Conservation (phyloP, 2,329 filamentous ascomycete genomes). For the Pleoardoris graminearum region DNA sequence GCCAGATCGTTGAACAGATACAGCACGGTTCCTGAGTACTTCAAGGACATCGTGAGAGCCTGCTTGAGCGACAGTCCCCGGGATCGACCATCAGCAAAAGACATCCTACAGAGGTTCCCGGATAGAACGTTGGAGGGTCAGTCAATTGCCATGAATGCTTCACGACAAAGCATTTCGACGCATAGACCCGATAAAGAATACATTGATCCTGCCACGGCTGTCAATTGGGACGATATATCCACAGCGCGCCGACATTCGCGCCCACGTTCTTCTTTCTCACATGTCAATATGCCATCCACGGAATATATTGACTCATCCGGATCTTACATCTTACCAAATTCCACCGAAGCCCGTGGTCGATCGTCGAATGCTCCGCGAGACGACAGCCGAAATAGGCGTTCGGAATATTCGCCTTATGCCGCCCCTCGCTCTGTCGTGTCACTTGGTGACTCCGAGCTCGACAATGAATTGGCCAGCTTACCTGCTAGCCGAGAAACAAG, state of each 20-base stretch:
- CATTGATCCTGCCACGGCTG: slow-evolving; percentile 51
- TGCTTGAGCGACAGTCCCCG: slow-evolving; percentile 78
- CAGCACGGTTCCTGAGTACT: slow-evolving; percentile 74
- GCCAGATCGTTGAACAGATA: slow-evolving; percentile 39
- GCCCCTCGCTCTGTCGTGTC: slow-evolving; percentile 44
- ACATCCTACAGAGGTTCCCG: slow-evolving; percentile 59
- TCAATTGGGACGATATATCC: slow-evolving; percentile 50
- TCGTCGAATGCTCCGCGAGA: slow-evolving; percentile 23
- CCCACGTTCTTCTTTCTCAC: slow-evolving; percentile 37
- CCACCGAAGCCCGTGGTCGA: slow-evolving; percentile 28
- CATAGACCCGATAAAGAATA: slow-evolving; percentile 53
- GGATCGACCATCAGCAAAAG: slow-evolving; percentile 70
- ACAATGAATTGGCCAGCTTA: slow-evolving; percentile 40
- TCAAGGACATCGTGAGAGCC: slow-evolving; percentile 70
- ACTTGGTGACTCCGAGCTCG: slow-evolving; percentile 43
- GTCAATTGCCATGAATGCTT: slow-evolving; percentile 14
- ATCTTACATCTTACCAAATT: slow-evolving; percentile 47
- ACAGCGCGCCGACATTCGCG: slow-evolving; percentile 31
- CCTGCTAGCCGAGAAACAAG: slow-evolving; percentile 40
- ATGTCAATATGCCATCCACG: slow-evolving; percentile 43
- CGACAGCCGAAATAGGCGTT: slow-evolving; percentile 34
- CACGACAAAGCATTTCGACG: slow-evolving; percentile 43
- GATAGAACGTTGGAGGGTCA: slow-evolving; percentile 20
- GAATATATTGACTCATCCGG: slow-evolving; percentile 51
- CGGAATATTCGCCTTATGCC: slow-evolving; percentile 42